Evolutionary conservation across 805 yeast species (phyloP), one percentile per base, ranked within the genome.

Genomic region (Cyberlindnera nakhonratchasimensis): DNA sequence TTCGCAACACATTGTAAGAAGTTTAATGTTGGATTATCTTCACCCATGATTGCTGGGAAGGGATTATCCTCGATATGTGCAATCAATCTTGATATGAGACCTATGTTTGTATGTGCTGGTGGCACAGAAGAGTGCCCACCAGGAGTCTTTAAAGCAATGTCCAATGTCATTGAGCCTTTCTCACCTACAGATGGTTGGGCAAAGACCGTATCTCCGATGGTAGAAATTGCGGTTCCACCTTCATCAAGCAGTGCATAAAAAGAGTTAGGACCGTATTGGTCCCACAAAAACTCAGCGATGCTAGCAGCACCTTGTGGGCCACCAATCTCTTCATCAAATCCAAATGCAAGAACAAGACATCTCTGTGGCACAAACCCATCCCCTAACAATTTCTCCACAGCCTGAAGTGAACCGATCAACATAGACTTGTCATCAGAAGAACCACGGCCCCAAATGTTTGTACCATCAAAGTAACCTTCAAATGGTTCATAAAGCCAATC

Each of bases 51-150:
- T 1, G 80, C 67, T 16, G 64, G 57, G 53, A 67, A 80, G 11
- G 78, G 80, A 42, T 72, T 72, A 20, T 64, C 61, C 58, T 86
- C 91, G 34, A 84, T 70, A 29, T 58, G 52, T 10, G 64, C 55
- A n/a, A 80, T 64, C 43, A 83, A 65, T 47, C 79, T 76, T 1
- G 85, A 67, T 40, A 78, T 59, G 12, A 84, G 67, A 2, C 90
- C 93, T 59, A 86, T 82, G 13, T 81, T 72, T 2, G 90, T 82
- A 59, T 84, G 88, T 36, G 72, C 77, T 1, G 87, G 88, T 1
- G 90, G 89, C 16, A 73, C 60, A 8, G 86, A 79, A 0, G 88
- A 76, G 53, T 83, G 90, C 4, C 90, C 91, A 25, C 90, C 90
- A 12, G 79, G 77, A 19, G 86, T 79, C 16, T 65, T 64, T 32